A percentile compares a stretch with the other conserved stretches of the same genome.
These are phyloP conservation scores for Nemophila menziesii DNA, from an alignment of 257 asterid species.

Conservation along the genomic window DNA sequence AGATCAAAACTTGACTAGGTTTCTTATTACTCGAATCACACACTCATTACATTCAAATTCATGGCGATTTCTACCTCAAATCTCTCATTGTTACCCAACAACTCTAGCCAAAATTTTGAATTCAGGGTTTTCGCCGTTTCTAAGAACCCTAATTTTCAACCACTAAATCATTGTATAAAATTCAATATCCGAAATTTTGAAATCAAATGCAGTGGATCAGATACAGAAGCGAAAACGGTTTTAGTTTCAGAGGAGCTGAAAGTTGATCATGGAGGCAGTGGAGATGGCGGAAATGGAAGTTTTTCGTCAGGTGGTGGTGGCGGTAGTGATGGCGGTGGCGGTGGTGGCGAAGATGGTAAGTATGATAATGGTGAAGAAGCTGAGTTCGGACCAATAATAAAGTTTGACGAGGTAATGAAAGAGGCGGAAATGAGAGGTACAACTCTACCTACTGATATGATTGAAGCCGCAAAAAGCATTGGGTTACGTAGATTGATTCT, in stretches of 20 bases:
- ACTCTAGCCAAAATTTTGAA: neutral
- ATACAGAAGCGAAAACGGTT: slow-evolving; percentile 10
- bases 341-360: slow-evolving; percentile 32
- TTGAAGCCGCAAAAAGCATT: slow-evolving; percentile 65
- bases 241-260: slow-evolving; percentile 21
- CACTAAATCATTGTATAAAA: slow-evolving; percentile 4
- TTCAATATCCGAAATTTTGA: slow-evolving; percentile 4
- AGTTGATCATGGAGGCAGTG: slow-evolving; percentile 36
- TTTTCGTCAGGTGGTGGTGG: slow-evolving; percentile 41
- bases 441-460: slow-evolving; percentile 61
- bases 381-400: slow-evolving; percentile 70
- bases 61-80: slow-evolving; percentile 16
- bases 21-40: too few relatives aligned
- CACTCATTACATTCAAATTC: neutral
- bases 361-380: slow-evolving; percentile 36
- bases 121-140: slow-evolving; percentile 5
- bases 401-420: slow-evolving; percentile 45
- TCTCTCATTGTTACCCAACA: slow-evolving; percentile 6
- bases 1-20: too few relatives aligned
- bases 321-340: slow-evolving; percentile 28
- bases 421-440: slow-evolving; percentile 63
- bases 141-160: slow-evolving; percentile 1
- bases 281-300: slow-evolving; percentile 37
- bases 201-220: slow-evolving; percentile 31
- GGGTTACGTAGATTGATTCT: slow-evolving; percentile 64